Base-by-base conservation (phyloP, 2,329 filamentous ascomycete genomes). In the Exophiala sideris region DNA sequence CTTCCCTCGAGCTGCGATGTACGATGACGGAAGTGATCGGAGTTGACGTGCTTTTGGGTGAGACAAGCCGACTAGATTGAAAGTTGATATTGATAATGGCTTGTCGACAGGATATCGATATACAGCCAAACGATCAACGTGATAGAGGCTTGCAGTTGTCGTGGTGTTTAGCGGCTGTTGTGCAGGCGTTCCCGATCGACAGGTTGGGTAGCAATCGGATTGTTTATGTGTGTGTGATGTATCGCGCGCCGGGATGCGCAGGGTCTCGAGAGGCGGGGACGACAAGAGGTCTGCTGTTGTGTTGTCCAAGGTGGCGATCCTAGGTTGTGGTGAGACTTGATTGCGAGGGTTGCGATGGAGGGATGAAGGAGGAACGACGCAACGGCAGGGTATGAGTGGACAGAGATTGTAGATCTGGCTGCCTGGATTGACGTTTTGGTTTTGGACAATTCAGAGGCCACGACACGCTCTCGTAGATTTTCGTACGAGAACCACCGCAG, bases 291-390 rank as follows among this genome's bases (percentile, higher is more conserved):
- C 42, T 50, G 48, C 36, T 51, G 29, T 36, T 46, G 44, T 20
- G 11, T 20, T 29, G 20, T 45, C 21, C 38, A 18, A 14, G 52
- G 48, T 54, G 56, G 52, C 52, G 45, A 57, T 45, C 33, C 42
- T 47, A 36, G 45, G 36, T 12, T 33, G 33, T 33, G 42, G 41
- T 35, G 45, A 34, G 35, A 21, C 16, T 14, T 50, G 46, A 36
- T 42, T 41, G 36, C 40, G 42, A n/a, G 41, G 33, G 40, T 40
- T 35, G n/a, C 20, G 39, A 36, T 38, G 48, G 40, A 36, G 32
- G 42, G 41, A 45, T 24, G 52, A 12, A 33, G 14, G 45, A 52
- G 45, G 46, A 45, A 12, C 32, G 42, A 36, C 45, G 41, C 21
- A 18, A 45, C 29, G 29, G 32, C 24, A 42, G 33, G 42, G 32